Conservation (phyloP, 139 green algal genomes). For the Trebouxia sp. region DNA sequence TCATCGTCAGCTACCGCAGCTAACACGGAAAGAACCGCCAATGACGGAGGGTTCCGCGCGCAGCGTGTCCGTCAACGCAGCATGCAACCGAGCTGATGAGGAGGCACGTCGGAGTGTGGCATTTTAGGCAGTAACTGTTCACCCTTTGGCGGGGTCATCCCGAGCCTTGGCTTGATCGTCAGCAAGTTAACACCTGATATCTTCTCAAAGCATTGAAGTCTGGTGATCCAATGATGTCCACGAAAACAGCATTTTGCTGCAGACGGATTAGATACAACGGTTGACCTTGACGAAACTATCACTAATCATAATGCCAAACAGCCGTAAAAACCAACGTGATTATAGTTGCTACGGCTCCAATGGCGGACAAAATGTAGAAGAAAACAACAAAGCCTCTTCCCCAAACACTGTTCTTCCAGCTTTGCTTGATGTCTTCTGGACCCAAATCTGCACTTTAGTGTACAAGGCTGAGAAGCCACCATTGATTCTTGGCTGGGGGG, state of each 20-base stretch:
- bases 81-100: conserved; percentile 21
- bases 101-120: conserved; percentile 15
- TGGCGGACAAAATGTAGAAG: conserved; percentile 22
- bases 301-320: conserved; percentile 25
- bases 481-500: conserved; percentile 19
- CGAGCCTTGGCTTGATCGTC: conserved; percentile 9
- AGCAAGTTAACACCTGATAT: conserved; percentile 14
- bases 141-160: conserved; percentile 17
- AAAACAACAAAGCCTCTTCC: conserved; percentile 17
- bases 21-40: too few species aligned
- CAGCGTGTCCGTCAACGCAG: conserved; percentile 21
- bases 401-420: conserved; percentile 22
- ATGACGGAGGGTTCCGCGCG: too few species aligned
- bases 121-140: conserved; percentile 23
- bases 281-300: conserved; percentile 24
- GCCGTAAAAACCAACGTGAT: conserved; percentile 2
- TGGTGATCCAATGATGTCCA: conserved; percentile 20
- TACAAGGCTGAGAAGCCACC: conserved; percentile 26
- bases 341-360: conserved; percentile 21
- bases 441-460: conserved; percentile 21
- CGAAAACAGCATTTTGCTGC: conserved; percentile 18
- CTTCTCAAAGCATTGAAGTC: conserved; percentile 11
- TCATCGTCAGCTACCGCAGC: not conserved
- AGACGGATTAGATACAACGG: conserved; percentile 12
- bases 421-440: conserved; percentile 23